A percentile compares a stretch with the other conserved stretches of the same genome.
Evolutionary conservation across 257 asterid species (phyloP).

Genomic region (Rubia yunnanensis): DNA sequence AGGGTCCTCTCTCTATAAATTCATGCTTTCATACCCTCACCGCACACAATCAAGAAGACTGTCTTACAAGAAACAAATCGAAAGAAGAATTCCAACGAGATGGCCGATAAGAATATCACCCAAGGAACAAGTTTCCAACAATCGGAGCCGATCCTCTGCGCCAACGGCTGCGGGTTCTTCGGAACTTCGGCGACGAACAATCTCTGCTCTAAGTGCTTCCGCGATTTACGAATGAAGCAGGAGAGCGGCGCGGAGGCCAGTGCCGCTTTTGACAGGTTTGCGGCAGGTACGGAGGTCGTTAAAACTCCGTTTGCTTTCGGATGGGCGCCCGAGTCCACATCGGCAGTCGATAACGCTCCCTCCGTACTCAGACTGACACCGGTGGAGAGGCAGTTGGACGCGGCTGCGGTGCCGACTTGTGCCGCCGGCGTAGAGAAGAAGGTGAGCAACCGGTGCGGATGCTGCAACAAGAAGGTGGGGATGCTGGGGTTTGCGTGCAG

Average conservation of each 20-base stretch:
- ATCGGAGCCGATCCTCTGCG: conserved; percentile 26
- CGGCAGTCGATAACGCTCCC: no score
- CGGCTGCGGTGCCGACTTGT: neutral
- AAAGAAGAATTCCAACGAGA: neutral
- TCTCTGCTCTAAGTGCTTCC: conserved; percentile 39
- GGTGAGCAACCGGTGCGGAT: conserved; percentile 24
- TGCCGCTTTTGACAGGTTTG: conserved; percentile 26
- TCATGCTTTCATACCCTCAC: neutral
- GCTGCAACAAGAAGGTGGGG: conserved; percentile 37
- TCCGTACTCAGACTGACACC: no score
- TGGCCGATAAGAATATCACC: no score
- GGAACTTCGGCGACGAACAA: conserved; percentile 40
- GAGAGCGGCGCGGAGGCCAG: conserved; percentile 26
- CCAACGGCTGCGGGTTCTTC: conserved; percentile 41
- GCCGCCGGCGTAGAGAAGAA: neutral
- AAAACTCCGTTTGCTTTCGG: neutral
- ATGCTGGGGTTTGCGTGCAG: conserved; percentile 36
- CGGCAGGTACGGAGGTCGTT: neutral
- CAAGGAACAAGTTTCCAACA: conserved; percentile 27
- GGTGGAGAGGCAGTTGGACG: neutral
- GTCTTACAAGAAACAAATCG: no score
- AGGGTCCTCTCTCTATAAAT: neutral
- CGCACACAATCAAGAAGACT: no score
- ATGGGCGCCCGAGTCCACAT: no score
- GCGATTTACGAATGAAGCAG: conserved; percentile 23